Evolutionary conservation across 2,329 filamentous ascomycete genomes (phyloP), one percentile per base, ranked within the genome.

Genomic region (Orbilia brochopaga): DNA sequence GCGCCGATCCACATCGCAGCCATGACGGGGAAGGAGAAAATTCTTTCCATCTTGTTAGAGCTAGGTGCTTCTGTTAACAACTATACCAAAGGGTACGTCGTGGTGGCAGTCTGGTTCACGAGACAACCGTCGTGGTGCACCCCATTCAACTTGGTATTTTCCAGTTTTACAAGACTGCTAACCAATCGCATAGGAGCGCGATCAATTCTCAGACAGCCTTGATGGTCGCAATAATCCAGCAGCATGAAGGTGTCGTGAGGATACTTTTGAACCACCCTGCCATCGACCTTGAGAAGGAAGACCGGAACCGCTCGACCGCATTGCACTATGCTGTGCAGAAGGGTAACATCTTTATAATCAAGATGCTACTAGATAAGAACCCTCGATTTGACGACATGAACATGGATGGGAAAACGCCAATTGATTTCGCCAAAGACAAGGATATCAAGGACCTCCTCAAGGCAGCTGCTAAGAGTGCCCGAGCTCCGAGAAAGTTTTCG

Each of bases 201-300:
- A 70, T 70, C 10, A 70, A 70, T 42, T 70, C 66, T 13, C 66
- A 70, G 19, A 70, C 66, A 24, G 66, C 66, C 4, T 74, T 78
- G 21, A 65, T 69, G 56, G 24, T 73, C n/a, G 74, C 69, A 0
- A 74, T 74, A 15, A 61, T 61, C 6, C 61, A 61, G 5, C 62
- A 69, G 37, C 58, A 75, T 32, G 69, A 73, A 40, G 61, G 51
- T 1, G 65, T 69, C 13, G 67, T 69, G 6, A 60, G 64, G 44
- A 56, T 73, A 23, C 32, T 75, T 5, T 30, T 75, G 8, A 54
- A 46, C 35, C 40, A 69, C 58, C 51, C 48, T 24, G 63, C 62
- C 44, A 65, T 69, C 27, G 63, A 72, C 30, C 58, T 72, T 4
- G 42, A 63, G 32, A 63, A 67, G 10, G 64, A 69, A 53, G 73